These are phyloP conservation scores for Sporobolomyces pararoseus DNA, from an alignment of 768 basidiomycete species.

Conservation along the genomic window DNA sequence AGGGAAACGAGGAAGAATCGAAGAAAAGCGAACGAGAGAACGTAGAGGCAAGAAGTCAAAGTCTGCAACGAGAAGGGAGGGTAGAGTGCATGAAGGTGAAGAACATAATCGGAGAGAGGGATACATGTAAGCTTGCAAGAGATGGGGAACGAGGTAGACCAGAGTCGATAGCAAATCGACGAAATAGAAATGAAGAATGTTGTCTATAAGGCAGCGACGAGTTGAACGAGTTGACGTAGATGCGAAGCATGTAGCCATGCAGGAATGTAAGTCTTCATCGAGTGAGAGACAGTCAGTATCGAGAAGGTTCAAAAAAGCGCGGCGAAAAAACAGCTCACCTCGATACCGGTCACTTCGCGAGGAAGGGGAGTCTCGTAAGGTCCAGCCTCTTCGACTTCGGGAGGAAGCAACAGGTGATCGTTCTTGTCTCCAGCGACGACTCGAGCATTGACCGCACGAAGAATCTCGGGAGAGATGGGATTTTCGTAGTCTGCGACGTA, in stretches of 20 bases:
- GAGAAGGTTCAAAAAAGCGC: neutral
- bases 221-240: constrained; percentile 32
- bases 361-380: constrained; percentile 90
- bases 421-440: constrained; percentile 95
- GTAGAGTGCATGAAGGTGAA: neutral
- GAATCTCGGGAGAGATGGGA: constrained; percentile 93
- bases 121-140: neutral
- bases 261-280: constrained; percentile 19
- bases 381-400: constrained; percentile 95
- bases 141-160: neutral
- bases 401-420: constrained; percentile 90
- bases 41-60: neutral
- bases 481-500: constrained; percentile 99
- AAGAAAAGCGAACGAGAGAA: neutral
- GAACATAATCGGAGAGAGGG: neutral
- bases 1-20: neutral
- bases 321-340: constrained; percentile 49
- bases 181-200: no score
- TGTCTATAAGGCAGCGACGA: constrained; percentile 16
- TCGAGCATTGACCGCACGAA: constrained; percentile 90
- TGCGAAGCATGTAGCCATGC: constrained; percentile 32
- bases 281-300: no score
- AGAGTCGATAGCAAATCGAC: neutral
- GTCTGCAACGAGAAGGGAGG: neutral
- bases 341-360: constrained; percentile 88